Evolutionary conservation across 441 rosid species (phyloP).

Genomic region (Gossypium davidsonii): DNA sequence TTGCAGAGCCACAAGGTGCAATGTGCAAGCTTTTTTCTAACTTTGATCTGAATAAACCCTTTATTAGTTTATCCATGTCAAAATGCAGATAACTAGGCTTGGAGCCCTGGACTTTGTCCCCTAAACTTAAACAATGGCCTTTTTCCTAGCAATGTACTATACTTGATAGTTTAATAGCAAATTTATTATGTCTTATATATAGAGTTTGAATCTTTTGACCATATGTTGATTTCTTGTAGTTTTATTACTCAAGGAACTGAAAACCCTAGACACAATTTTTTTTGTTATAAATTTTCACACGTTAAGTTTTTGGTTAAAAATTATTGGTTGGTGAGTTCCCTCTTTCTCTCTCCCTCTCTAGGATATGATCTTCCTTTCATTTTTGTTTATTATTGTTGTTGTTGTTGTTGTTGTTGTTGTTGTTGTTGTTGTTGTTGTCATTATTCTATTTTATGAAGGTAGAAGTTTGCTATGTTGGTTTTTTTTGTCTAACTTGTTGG

Average conservation of each 20-base stretch:
- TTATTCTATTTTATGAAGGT: not conserved
- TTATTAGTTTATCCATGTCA: not conserved
- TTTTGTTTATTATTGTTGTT: not conserved
- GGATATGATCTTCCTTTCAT: not conserved
- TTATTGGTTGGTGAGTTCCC: not conserved
- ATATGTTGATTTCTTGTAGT: not conserved
- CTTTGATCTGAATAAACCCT: not conserved
- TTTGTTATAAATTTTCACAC: not conserved
- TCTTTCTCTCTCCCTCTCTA: not conserved
- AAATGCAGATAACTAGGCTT: not conserved
- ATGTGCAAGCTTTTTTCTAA: not conserved
- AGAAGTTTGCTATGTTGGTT: not conserved
- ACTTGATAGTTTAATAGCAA: not conserved
- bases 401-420: not conserved
- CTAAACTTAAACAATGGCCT: not conserved
- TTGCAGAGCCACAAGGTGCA: constrained; percentile 66
- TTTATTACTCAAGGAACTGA: not conserved
- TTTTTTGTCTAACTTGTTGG: constrained; percentile 12
- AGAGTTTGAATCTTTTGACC: not conserved
- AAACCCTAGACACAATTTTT: not conserved
- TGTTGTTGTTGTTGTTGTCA: not conserved
- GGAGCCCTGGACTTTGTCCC: not conserved
- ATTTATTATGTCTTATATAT: not conserved
- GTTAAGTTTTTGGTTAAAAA: not conserved
- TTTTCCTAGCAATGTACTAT: not conserved